A percentile compares a stretch with the other conserved stretches of the same genome.
Evolutionary conservation across 805 yeast genomes (phyloP).

Genomic region (Wickerhamomyces bovis): DNA sequence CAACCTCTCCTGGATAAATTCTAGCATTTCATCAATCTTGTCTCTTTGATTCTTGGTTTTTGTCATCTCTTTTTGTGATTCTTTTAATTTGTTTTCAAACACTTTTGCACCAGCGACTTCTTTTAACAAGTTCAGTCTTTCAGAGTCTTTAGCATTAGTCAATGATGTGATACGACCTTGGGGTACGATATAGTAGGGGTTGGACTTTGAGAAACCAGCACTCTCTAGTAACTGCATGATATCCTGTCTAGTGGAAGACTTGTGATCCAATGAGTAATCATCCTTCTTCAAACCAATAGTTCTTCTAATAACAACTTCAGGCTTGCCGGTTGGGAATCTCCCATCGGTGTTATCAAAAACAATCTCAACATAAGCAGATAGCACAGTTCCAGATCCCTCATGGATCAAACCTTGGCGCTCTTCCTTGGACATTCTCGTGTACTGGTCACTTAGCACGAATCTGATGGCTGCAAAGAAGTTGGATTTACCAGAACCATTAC

Average conservation of each 20-base stretch:
- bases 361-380: slow-evolving; percentile 91
- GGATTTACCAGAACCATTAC: slow-evolving; percentile 96
- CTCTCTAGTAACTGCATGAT: slow-evolving; percentile 77
- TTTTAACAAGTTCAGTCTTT: slow-evolving; percentile 70
- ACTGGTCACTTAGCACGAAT: slow-evolving; percentile 87
- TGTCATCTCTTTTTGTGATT: slow-evolving; percentile 73
- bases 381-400: slow-evolving; percentile 84
- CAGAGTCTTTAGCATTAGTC: slow-evolving; percentile 84
- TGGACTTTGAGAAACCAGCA: slow-evolving; percentile 86
- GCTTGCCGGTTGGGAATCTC: slow-evolving; percentile 49
- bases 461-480: slow-evolving; percentile 93
- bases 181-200: slow-evolving; percentile 94
- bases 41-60: slow-evolving; percentile 63
- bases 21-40: slow-evolving; percentile 68
- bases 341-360: slow-evolving; percentile 76
- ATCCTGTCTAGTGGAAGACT: slow-evolving; percentile 73
- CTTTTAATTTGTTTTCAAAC: slow-evolving; percentile 75
- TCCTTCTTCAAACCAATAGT: slow-evolving; percentile 92
- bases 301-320: slow-evolving; percentile 71
- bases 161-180: slow-evolving; percentile 88
- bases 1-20: slow-evolving; percentile 63
- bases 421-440: slow-evolving; percentile 75
- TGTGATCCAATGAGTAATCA: slow-evolving; percentile 80
- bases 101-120: slow-evolving; percentile 95
- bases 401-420: slow-evolving; percentile 84